Base-by-base conservation (phyloP, 2,329 filamentous ascomycete species). In the Pseudogymnoascus sp. region DNA sequence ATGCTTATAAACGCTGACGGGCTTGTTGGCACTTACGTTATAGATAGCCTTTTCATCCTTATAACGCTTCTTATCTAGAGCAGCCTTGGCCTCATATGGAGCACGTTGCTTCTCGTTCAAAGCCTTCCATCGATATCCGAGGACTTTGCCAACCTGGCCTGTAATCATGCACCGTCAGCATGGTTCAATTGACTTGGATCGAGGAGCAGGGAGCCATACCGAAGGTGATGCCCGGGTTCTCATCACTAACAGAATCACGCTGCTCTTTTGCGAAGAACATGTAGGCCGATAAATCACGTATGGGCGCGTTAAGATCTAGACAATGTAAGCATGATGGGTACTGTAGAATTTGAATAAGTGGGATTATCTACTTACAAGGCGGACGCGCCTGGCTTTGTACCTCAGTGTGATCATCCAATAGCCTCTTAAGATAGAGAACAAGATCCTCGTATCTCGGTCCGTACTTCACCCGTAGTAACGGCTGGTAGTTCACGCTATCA, bases 221-320 rank as follows among this genome's bases (percentile, higher is more conserved):
- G 79, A 97, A 97, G 70, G 90, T 88, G 80, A 96, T 96, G 72
- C 91, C 91, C 41, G 92, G 92, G 85, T 97, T 96, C 79, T 97
- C 93, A 77, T 96, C 91, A 72, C 93, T 90, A 71, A 97, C 93
- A 78, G 93, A 95, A 76, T 96, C 93, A 72, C 93, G 92, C 81
- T 96, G 90, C 80, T 97, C 93, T 75, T 97, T 97, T 85, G 93
- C 93, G 78, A 97, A 97, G 88, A 97, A 97, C 93, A 97, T 97
- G 87, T 97, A 97, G 68, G 93, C 93, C 61, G 93, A 97, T 61
- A 97, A 90, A 82, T 92, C 93, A 79, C 93, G 91, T 91, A 96
- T 97, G 78, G 93, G 93, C 66, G 92, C 92, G 81, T 96, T 96
- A 76, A 82, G 70, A 82, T 87, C 90, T 93, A 79, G 70, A 53